Evolutionary conservation across 2,329 filamentous ascomycete genomes (phyloP).

Genomic region (Xenoacremonium recifei): DNA sequence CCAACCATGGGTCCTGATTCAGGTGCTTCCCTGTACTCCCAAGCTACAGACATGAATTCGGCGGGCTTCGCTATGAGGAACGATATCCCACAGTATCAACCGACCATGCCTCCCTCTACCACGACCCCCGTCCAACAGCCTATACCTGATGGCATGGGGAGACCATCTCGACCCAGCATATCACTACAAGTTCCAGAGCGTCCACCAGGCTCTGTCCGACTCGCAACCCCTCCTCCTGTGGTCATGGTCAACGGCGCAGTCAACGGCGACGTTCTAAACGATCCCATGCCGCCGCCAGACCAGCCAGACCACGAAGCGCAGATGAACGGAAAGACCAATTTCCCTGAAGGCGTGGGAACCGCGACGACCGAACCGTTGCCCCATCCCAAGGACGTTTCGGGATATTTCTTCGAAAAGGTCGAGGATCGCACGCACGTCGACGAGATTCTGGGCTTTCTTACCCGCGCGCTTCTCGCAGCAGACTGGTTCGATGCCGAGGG

Average conservation of each 20-base stretch:
- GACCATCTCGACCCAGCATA: conserved; percentile 36
- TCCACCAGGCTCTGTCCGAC: conserved; percentile 56
- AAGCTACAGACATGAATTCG: conserved; percentile 2
- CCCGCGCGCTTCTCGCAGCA: conserved; percentile 47
- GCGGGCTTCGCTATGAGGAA: conserved; percentile 2
- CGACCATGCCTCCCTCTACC: conserved; percentile 5
- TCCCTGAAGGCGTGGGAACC: conserved; percentile 20
- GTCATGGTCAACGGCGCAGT: conserved; percentile 21
- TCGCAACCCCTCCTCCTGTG: conserved; percentile 55
- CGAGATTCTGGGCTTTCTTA: conserved; percentile 54
- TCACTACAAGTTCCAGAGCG: conserved; percentile 48
- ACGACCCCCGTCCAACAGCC: conserved; percentile 13
- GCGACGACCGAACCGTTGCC: no score
- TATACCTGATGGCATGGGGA: conserved; percentile 12
- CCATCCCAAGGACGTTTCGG: conserved; percentile 20
- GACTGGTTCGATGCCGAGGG: conserved; percentile 52
- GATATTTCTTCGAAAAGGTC: conserved; percentile 34
- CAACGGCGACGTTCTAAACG: neutral
- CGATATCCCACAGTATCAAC: conserved; percentile 2
- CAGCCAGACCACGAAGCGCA: conserved; percentile 6
- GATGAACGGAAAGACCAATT: conserved; percentile 8
- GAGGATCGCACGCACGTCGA: conserved; percentile 55
- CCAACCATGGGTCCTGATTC: conserved; percentile 12
- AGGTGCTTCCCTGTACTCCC: conserved; percentile 5
- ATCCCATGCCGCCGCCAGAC: neutral